Evolutionary conservation across 192 early-diverging fungal genomes (phyloP), one percentile per base, ranked within the genome.

Genomic region (Neocallimastix lanati): DNA sequence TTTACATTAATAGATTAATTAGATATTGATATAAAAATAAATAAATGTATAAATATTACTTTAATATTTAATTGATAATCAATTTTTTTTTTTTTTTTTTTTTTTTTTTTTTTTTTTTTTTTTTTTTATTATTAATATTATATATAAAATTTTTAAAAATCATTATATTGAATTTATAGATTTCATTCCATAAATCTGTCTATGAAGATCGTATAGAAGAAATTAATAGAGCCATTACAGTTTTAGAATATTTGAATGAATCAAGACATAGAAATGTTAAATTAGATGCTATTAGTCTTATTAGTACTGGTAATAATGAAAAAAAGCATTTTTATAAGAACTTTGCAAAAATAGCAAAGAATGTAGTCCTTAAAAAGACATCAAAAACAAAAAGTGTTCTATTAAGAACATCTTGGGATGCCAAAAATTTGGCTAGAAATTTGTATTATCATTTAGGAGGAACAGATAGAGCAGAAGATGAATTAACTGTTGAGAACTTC

Each of bases 401-500:
- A 9, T 67, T 67, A 67, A 67, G 50, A 67, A 21, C 50, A 21
- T 67, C 50, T n/a, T 67, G 50, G 50, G 50, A 67, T 67, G 50
- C 50, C 9, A 67, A 67, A 67, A 67, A 21, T 15, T n/a, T 67
- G 11, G 50, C 50, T 9, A 67, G 50, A 67, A 67, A 67, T n/a
- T 67, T 67, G 16, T 67, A 67, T 67, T 67, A 67, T n/a, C 50
- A 67, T 67, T n/a, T 67, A 67, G 50, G 50, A n/a, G 50, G 50
- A 21, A 67, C 50, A 0, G 50, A 67, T 21, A 18, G 50, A 25
- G 2, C 9, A 11, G 18, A 27, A 67, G 50, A 67, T 67, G 50
- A 91, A 67, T 82, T 94, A 33, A 81, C 90, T 2, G 88, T 93
- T 7, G 88, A 89, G 12, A 92, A 94, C 82, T 91, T 95, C 79